phyloP scores from a whole-genome alignment of 2,329 filamentous ascomycete species.

The Colletotrichum sp. region DNA sequence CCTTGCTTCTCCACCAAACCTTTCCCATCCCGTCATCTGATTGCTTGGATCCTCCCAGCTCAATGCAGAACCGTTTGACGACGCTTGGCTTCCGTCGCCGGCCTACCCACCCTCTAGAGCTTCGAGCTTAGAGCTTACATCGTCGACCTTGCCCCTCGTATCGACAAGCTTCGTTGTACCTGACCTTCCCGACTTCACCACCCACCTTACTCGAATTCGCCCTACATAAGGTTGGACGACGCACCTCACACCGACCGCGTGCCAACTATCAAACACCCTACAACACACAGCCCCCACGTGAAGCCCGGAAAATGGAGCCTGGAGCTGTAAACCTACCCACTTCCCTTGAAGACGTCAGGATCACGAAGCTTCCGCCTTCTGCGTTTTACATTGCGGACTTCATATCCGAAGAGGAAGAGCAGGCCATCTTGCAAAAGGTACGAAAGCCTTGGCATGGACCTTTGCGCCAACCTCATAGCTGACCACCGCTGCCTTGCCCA shows the following conservation, averaged over 20 bases:
- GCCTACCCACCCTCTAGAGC: background rate
- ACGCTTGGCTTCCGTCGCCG: background rate
- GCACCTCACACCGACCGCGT: background rate
- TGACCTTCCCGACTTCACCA: background rate
- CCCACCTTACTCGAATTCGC: background rate
- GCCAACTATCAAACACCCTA: background rate
- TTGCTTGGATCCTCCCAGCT: slow-evolving; percentile 3
- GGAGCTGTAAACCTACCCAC: slow-evolving; percentile 39
- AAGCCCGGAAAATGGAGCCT: background rate
- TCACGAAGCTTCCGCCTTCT: slow-evolving; percentile 62
- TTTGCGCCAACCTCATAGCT: background rate
- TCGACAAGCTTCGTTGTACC: background rate
- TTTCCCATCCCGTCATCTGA: background rate
- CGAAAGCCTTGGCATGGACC: background rate
- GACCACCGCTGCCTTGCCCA: slow-evolving; percentile 44
- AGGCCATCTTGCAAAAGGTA: slow-evolving; percentile 73
- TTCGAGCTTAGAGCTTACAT: slow-evolving; percentile 5
- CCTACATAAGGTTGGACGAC: background rate
- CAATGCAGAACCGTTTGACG: slow-evolving; percentile 6
- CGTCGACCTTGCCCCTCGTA: background rate
- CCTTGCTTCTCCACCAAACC: background rate
- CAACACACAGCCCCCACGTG: background rate
- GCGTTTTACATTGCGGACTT: slow-evolving; percentile 91
- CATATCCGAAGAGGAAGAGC: slow-evolving; percentile 78
- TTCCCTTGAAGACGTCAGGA: slow-evolving; percentile 55